These are phyloP conservation scores for Neurospora intermedia DNA, from an alignment of 495 filamentous ascomycete genomes.

Conservation along the genomic window DNA sequence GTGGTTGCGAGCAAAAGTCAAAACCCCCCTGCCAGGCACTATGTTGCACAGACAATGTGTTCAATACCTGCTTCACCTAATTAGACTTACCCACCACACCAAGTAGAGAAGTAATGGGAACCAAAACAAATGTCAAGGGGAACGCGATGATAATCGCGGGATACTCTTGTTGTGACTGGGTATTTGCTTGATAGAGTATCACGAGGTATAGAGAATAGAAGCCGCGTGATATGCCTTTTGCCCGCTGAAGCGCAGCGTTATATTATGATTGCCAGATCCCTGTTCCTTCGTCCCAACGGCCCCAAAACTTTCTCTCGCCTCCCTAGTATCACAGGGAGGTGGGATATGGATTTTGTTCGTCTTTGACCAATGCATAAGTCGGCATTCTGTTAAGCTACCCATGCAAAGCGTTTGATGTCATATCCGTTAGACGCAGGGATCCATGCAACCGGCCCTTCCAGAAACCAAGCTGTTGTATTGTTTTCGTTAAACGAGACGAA, in stretches of 20 bases:
- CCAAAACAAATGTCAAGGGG: not conserved
- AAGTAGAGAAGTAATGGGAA: not conserved
- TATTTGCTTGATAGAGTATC: not conserved
- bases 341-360: not conserved
- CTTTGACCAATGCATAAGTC: constrained; percentile 20
- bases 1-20: no score
- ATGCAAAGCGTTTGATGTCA: constrained; percentile 17
- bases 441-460: constrained; percentile 24
- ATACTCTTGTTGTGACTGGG: not conserved
- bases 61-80: no score
- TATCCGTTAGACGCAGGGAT: constrained; percentile 15
- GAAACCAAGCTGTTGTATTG: constrained; percentile 17
- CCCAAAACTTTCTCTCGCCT: not conserved
- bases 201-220: not conserved
- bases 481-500: constrained; percentile 15
- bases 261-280: not conserved
- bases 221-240: not conserved
- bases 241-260: not conserved
- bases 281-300: not conserved
- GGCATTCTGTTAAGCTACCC: constrained; percentile 26
- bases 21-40: no score
- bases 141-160: not conserved
- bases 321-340: not conserved
- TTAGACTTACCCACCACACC: no score
- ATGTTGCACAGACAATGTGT: no score